These are phyloP conservation scores for Lyophyllum semitale DNA, from an alignment of 768 basidiomycete genomes.

Conservation along the genomic window DNA sequence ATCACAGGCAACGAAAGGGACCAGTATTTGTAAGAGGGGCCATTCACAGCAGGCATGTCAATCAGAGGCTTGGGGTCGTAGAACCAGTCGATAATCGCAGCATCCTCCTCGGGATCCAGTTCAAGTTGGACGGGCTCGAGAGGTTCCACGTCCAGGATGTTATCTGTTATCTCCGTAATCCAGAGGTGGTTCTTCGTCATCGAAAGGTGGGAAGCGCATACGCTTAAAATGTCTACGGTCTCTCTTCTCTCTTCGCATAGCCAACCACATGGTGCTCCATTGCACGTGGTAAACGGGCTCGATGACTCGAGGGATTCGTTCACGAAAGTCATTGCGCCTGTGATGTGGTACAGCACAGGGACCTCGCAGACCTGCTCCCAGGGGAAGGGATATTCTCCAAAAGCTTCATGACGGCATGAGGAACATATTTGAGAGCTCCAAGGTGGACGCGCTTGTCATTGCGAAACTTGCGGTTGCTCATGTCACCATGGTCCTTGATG, in stretches of 20 bases:
- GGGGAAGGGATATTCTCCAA: constrained; percentile 97
- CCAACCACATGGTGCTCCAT: too few relatives aligned
- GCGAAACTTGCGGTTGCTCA: constrained; percentile 98
- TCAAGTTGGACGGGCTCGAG: too few relatives aligned
- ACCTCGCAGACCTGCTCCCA: constrained; percentile 99
- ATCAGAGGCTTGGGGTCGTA: too few relatives aligned
- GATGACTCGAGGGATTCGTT: constrained; percentile 96
- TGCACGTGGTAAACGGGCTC: constrained; percentile 98
- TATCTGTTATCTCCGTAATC: too few relatives aligned
- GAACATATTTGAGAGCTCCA: constrained; percentile 96
- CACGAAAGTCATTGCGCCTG: constrained; percentile 98
- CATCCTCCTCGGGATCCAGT: too few relatives aligned
- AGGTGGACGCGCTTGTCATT: constrained; percentile 99
- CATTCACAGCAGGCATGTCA: constrained; percentile 88
- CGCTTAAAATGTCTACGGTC: constrained; percentile 99
- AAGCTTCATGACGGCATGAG: constrained; percentile 98
- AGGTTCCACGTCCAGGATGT: constrained; percentile 96
- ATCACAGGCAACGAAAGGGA: constrained; percentile 90
- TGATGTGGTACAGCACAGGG: constrained; percentile 97
- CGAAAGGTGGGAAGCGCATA: too few relatives aligned
- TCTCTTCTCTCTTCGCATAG: constrained; percentile 98
- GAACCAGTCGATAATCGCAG: too few relatives aligned
- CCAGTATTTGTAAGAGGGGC: constrained; percentile 92
- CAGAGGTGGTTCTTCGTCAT: too few relatives aligned
- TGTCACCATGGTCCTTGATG: constrained; percentile 99